phyloP scores from a whole-genome alignment of 805 yeast genomes.

The Pichia pseudocactophila region DNA sequence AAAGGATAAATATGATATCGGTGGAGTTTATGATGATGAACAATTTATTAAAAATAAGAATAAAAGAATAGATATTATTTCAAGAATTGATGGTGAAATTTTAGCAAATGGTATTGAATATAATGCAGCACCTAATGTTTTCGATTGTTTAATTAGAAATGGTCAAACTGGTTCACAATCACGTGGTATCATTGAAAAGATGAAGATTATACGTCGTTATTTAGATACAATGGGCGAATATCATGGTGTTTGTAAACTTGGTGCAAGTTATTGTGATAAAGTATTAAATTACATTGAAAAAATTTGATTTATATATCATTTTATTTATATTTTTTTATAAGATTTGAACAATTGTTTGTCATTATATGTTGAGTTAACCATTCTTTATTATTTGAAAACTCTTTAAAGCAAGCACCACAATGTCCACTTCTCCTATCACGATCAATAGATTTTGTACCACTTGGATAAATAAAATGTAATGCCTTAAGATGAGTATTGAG shows the following conservation, averaged over 20 bases:
- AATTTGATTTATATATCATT: background rate
- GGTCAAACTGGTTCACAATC: no score
- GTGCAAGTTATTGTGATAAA: slow-evolving; percentile 16
- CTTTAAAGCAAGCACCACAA: slow-evolving; percentile 47
- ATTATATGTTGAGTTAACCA: slow-evolving; percentile 47
- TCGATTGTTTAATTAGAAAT: background rate
- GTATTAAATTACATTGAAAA: slow-evolving; percentile 13
- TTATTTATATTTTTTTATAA: slow-evolving; percentile 20
- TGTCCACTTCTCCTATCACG: slow-evolving; percentile 36
- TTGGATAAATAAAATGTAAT: slow-evolving; percentile 48
- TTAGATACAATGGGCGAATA: slow-evolving; percentile 16
- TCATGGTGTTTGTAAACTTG: slow-evolving; percentile 16
- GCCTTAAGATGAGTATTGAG: slow-evolving; percentile 50
- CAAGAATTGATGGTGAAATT: background rate
- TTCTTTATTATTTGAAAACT: slow-evolving; percentile 38
- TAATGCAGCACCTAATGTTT: slow-evolving; percentile 2
- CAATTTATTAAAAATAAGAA: background rate
- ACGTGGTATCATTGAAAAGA: slow-evolving; percentile 12
- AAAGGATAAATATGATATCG: slow-evolving; percentile 1
- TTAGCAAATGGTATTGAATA: slow-evolving; percentile 8
- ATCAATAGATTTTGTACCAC: slow-evolving; percentile 41
- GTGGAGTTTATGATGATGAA: background rate
- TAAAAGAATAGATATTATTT: background rate
- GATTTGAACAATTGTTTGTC: slow-evolving; percentile 37
- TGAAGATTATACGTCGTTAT: slow-evolving; percentile 15